Conservation (phyloP, 2,329 filamentous ascomycete genomes). For the Fonsecaea erecta region DNA sequence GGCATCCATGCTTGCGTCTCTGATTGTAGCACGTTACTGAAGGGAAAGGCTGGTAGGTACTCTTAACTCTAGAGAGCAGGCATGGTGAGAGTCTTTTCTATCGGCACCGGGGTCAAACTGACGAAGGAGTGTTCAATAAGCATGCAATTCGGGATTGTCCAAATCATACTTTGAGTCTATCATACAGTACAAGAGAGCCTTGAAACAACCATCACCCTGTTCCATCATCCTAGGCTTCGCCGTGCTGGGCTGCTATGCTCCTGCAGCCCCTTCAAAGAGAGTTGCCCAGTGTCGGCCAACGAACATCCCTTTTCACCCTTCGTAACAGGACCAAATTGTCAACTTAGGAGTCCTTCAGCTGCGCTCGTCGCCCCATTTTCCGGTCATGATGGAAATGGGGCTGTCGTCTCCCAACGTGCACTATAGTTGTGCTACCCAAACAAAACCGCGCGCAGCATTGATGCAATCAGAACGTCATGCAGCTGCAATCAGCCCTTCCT, state of each 20-base stretch:
- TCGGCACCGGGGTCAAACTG: not conserved
- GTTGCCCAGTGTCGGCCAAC: not conserved
- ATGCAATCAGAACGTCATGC: conserved; percentile 20
- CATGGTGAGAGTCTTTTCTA: not conserved
- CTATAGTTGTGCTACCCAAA: not conserved
- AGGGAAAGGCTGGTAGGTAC: too few species aligned
- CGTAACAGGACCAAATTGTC: conserved; percentile 13
- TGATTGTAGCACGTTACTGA: too few species aligned
- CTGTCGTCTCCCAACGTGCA: not conserved
- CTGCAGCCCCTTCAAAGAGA: not conserved
- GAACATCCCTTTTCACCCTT: not conserved
- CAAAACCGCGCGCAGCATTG: conserved; percentile 2
- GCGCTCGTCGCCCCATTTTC: conserved; percentile 2
- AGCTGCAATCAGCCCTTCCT: not conserved
- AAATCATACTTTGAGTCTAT: conserved; percentile 30
- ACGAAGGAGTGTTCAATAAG: conserved; percentile 12
- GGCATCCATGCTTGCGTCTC: too few species aligned
- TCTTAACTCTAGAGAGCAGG: not conserved
- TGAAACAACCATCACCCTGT: conserved; percentile 3
- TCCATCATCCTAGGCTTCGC: not conserved
- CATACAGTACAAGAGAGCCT: conserved; percentile 21
- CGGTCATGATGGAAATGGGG: conserved; percentile 1
- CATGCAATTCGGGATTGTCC: conserved; percentile 18
- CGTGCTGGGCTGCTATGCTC: not conserved
- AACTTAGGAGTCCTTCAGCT: not conserved